These are phyloP conservation scores for Pyrus hybrid DNA, from an alignment of 331 rosid species.

Conservation along the genomic window DNA sequence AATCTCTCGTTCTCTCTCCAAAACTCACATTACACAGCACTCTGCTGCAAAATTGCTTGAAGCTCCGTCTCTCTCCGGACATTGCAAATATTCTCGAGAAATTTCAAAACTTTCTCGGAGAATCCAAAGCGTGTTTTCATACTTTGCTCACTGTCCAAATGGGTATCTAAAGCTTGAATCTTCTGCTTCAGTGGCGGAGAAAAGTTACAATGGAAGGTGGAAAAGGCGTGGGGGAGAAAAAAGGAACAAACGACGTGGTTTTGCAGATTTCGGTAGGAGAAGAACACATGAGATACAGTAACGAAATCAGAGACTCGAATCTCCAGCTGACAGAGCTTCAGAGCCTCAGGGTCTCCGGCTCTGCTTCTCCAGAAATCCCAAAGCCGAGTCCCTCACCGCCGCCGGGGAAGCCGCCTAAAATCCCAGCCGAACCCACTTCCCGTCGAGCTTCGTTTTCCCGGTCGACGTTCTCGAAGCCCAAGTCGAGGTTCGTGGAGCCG, in stretches of 20 bases:
- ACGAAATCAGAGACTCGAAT: constrained; percentile 13
- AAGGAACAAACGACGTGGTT: constrained; percentile 41
- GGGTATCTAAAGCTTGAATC: background rate
- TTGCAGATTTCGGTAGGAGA: constrained; percentile 33
- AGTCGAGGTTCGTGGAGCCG: constrained; percentile 60
- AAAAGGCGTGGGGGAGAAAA: constrained; percentile 29
- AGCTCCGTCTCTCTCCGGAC: background rate
- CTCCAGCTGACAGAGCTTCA: constrained; percentile 25
- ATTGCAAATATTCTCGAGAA: background rate
- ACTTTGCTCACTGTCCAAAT: background rate
- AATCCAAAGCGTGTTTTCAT: background rate
- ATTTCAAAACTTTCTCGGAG: background rate
- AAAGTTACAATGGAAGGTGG: constrained; percentile 19
- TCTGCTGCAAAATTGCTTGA: background rate
- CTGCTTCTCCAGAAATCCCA: constrained; percentile 21
- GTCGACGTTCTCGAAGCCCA: constrained; percentile 50
- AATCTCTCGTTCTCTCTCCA: no score
- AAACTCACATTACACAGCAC: background rate
- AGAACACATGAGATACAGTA: background rate
- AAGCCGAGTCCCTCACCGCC: background rate
- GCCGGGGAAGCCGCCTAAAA: constrained; percentile 30
- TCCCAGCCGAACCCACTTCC: constrained; percentile 14
- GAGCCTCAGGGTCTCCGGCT: constrained; percentile 16
- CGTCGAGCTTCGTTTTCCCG: constrained; percentile 22
- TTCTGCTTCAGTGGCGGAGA: background rate